These are phyloP conservation scores for Talaromyces sp. DNA, from an alignment of 2,329 filamentous ascomycete species.

Conservation along the genomic window DNA sequence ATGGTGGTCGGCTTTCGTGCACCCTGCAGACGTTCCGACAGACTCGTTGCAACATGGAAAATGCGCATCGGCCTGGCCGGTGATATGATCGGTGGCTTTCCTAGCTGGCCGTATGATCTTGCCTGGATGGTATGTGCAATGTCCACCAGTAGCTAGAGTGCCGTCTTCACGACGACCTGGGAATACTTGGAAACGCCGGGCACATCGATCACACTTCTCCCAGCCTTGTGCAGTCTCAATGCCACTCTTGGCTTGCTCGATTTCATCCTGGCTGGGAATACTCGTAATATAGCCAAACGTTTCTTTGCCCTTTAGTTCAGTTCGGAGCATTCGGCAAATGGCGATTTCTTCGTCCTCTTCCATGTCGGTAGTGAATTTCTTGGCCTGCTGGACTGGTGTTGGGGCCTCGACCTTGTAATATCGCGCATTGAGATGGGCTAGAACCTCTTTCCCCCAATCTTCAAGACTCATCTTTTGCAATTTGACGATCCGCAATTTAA, in stretches of 20 bases:
- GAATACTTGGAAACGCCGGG: conserved; percentile 83
- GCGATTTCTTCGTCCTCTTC: conserved; percentile 62
- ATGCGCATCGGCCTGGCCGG: conserved; percentile 53
- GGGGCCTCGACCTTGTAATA: conserved; percentile 29
- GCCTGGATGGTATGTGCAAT: conserved; percentile 77
- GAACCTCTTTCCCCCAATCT: conserved; percentile 65
- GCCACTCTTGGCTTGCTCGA: conserved; percentile 62
- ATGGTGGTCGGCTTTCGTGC: conserved; percentile 65
- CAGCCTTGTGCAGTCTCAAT: conserved; percentile 66
- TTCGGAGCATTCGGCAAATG: conserved; percentile 59
- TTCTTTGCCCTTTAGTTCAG: conserved; percentile 60
- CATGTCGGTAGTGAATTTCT: conserved; percentile 65
- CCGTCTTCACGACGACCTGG: conserved; percentile 76
- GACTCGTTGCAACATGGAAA: conserved; percentile 76
- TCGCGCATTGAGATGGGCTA: conserved; percentile 39
- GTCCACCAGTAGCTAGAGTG: conserved; percentile 69
- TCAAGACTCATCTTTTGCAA: conserved; percentile 70
- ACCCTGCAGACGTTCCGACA: conserved; percentile 69
- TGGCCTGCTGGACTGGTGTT: conserved; percentile 32
- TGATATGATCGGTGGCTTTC: conserved; percentile 53
- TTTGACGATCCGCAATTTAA: conserved; percentile 73
- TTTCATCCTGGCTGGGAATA: conserved; percentile 61
- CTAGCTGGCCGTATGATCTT: conserved; percentile 58
- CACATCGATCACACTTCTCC: conserved; percentile 86
- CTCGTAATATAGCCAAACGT: conserved; percentile 70